These are phyloP conservation scores for Closterium sp. DNA, from an alignment of 139 green algal species.

Conservation along the genomic window DNA sequence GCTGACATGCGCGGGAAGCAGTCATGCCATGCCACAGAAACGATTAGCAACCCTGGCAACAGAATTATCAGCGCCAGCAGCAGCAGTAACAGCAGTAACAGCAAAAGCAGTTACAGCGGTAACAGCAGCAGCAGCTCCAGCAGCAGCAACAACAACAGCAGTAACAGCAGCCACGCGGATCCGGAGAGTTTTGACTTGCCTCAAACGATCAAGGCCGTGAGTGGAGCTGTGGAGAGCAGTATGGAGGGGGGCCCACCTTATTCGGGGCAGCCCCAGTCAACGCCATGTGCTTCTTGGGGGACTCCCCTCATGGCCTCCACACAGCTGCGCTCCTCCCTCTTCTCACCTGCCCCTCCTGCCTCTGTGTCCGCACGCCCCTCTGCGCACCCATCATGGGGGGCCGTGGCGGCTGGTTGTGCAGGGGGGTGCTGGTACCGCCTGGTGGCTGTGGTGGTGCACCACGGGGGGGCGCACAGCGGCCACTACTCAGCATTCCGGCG, in stretches of 20 bases:
- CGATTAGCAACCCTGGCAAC: not conserved
- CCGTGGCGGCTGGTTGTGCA: not conserved
- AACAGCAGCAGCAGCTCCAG: not conserved
- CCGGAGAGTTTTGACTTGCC: too few relatives aligned
- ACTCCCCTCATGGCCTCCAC: not conserved
- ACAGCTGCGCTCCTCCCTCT: not conserved
- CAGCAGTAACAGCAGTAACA: not conserved
- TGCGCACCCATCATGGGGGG: not conserved
- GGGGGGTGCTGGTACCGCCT: not conserved
- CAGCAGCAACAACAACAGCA: not conserved
- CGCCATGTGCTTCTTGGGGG: too few relatives aligned
- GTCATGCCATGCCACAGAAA: not conserved
- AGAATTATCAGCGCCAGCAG: not conserved
- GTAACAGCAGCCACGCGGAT: not conserved
- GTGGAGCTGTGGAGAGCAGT: too few relatives aligned
- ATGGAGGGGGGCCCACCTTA: not conserved
- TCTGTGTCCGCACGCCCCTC: not conserved
- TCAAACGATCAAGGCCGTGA: too few relatives aligned
- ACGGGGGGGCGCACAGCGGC: not conserved
- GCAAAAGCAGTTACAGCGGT: not conserved
- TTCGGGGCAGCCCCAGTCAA: not conserved
- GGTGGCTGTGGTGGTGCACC: not conserved
- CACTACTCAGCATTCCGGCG: not conserved
- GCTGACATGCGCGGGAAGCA: not conserved
- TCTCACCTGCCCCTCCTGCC: not conserved